phyloP scores from a whole-genome alignment of 345 rosid genomes.

The Eucalyptus curtisii region DNA sequence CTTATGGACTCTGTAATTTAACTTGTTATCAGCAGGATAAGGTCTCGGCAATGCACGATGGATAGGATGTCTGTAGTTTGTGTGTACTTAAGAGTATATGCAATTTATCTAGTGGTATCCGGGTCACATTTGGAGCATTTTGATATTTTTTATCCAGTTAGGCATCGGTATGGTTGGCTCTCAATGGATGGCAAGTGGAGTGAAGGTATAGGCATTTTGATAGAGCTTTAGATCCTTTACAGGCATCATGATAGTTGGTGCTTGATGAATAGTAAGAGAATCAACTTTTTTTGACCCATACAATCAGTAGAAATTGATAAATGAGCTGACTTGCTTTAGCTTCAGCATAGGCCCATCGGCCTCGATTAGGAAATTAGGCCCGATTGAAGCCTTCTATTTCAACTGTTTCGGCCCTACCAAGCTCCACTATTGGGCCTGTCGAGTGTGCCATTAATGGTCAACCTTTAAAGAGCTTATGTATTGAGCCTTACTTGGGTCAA shows the following conservation, averaged over 20 bases:
- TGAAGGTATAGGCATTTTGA: background rate
- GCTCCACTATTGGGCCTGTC: background rate
- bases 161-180: background rate
- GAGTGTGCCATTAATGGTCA: background rate
- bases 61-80: background rate
- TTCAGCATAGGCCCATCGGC: background rate
- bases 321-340: background rate
- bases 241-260: background rate
- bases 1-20: background rate
- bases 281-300: background rate
- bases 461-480: background rate
- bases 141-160: background rate
- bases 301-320: background rate
- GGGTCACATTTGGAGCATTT: background rate
- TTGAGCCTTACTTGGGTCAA: background rate
- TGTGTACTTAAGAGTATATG: background rate
- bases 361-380: background rate
- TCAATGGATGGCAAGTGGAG: background rate
- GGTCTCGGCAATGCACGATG: background rate
- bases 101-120: background rate
- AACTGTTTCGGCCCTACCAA: background rate
- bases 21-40: background rate
- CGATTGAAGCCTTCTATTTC: accelerated
- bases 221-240: background rate
- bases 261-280: background rate